Evolutionary conservation across 2,329 filamentous ascomycete genomes (phyloP).

Genomic region (Drechslerella dactyloides): DNA sequence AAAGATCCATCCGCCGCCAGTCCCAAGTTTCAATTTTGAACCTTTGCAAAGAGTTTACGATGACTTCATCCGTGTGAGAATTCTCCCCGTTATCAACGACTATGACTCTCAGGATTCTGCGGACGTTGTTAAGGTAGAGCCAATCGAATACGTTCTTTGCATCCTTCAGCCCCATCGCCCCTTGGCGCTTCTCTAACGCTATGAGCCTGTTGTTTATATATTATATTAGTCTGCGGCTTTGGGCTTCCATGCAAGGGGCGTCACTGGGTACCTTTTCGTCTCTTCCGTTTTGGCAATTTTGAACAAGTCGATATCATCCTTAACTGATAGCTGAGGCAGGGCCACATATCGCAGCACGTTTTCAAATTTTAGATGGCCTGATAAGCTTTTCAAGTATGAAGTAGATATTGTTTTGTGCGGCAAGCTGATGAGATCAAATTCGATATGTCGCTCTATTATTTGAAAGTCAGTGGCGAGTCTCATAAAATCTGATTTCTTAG

Average conservation of each 20-base stretch:
- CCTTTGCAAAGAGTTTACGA: not conserved
- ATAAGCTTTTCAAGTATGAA: conserved; percentile 3
- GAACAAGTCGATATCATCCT: conserved; percentile 1
- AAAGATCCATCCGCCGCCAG: conserved; percentile 2
- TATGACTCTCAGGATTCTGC: conserved; percentile 1
- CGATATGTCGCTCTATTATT: conserved; percentile 5
- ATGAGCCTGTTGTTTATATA: not conserved
- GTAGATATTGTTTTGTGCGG: conserved; percentile 2
- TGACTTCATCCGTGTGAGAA: not conserved
- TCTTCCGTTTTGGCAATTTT: not conserved
- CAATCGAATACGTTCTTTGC: not conserved
- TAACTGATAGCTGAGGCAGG: conserved; percentile 3
- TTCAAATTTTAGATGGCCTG: conserved; percentile 1
- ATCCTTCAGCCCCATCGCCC: not conserved
- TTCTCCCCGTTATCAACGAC: not conserved
- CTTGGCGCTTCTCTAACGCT: not conserved
- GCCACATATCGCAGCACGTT: conserved; percentile 1
- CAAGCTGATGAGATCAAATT: not conserved
- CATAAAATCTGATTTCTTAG: no score
- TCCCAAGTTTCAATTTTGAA: conserved; percentile 2
- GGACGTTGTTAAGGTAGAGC: not conserved
- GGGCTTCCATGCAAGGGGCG: not conserved
- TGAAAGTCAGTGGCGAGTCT: no score
- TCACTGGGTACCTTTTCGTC: not conserved
- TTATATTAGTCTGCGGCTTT: not conserved